phyloP scores from a whole-genome alignment of 495 filamentous ascomycete genomes.

The Daldinia childiae region DNA sequence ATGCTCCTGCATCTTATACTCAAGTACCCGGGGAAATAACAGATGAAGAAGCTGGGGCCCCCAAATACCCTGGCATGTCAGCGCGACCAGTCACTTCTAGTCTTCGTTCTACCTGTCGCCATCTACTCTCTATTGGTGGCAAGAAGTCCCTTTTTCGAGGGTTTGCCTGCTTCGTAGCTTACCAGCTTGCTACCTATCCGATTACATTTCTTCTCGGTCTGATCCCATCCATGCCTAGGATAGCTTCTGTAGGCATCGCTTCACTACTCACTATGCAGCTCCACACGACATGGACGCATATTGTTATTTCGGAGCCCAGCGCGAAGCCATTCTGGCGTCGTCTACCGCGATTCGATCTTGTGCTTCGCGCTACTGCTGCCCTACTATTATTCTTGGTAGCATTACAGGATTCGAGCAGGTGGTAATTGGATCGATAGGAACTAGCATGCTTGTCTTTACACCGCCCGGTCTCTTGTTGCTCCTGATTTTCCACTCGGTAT shows the following conservation, averaged over 20 bases:
- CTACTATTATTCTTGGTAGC: constrained; percentile 1
- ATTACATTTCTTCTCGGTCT: constrained; percentile 1
- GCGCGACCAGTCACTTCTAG: constrained; percentile 49
- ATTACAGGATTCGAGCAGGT: not conserved
- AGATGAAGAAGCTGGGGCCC: constrained; percentile 16
- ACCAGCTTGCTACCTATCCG: not conserved
- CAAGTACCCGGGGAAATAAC: constrained; percentile 17
- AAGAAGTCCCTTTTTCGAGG: constrained; percentile 26
- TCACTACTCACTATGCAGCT: constrained; percentile 16
- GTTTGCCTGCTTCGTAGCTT: not conserved
- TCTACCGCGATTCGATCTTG: constrained; percentile 10
- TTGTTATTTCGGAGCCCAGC: constrained; percentile 26
- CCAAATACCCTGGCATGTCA: constrained; percentile 7
- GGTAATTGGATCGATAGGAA: not conserved
- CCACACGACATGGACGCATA: constrained; percentile 27
- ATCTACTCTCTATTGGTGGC: constrained; percentile 37
- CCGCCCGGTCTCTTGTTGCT: not conserved
- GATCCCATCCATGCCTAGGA: constrained; percentile 11
- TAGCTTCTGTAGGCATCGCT: constrained; percentile 3
- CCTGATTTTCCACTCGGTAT: not conserved
- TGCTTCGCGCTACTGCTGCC: constrained; percentile 19
- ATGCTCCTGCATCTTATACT: constrained; percentile 51
- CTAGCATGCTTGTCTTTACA: no score
- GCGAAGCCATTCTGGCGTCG: constrained; percentile 16
- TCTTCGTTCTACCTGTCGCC: constrained; percentile 47